These are phyloP conservation scores for Silene latifolia DNA, from an alignment of 148 eudicot genomes.

Conservation along the genomic window DNA sequence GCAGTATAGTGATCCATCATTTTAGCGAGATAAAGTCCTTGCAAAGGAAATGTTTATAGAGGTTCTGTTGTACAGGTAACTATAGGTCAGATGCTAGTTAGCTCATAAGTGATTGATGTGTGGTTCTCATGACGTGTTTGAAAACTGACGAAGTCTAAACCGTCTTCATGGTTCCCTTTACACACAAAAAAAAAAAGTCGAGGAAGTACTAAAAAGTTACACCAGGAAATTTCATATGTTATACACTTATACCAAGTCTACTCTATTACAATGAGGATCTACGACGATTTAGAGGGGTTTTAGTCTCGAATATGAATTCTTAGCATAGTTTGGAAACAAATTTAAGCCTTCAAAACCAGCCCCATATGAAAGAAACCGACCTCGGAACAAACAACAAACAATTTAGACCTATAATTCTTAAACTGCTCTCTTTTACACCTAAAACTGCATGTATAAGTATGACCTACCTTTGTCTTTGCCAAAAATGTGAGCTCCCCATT, in stretches of 20 bases:
- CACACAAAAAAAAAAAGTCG: neutral
- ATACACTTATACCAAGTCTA: neutral
- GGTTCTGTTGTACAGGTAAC: too few relatives aligned
- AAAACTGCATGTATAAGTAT: slow-evolving; percentile 14
- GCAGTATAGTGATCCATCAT: too few relatives aligned
- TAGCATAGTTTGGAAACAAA: slow-evolving; percentile 4
- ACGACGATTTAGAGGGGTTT: slow-evolving; percentile 17
- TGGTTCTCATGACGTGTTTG: too few relatives aligned
- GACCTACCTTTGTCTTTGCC: slow-evolving; percentile 28
- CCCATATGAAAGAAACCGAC: slow-evolving; percentile 3
- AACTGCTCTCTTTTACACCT: slow-evolving; percentile 19
- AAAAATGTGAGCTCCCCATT: slow-evolving; percentile 20
- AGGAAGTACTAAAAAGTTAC: slow-evolving; percentile 6
- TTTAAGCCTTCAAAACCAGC: neutral
- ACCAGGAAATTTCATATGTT: slow-evolving; percentile 4
- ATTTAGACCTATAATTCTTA: neutral
- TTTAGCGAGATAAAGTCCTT: too few relatives aligned
- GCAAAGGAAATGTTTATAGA: too few relatives aligned
- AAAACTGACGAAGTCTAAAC: too few relatives aligned
- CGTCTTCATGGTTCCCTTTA: neutral
- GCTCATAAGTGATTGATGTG: too few relatives aligned
- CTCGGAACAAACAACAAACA: neutral
- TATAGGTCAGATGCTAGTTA: too few relatives aligned
- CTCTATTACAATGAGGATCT: slow-evolving; percentile 6
- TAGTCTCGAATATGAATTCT: slow-evolving; percentile 3